Evolutionary conservation across 768 basidiomycete species (phyloP), one percentile per base, ranked within the genome.

Genomic region (Boletus tylopilopsis): DNA sequence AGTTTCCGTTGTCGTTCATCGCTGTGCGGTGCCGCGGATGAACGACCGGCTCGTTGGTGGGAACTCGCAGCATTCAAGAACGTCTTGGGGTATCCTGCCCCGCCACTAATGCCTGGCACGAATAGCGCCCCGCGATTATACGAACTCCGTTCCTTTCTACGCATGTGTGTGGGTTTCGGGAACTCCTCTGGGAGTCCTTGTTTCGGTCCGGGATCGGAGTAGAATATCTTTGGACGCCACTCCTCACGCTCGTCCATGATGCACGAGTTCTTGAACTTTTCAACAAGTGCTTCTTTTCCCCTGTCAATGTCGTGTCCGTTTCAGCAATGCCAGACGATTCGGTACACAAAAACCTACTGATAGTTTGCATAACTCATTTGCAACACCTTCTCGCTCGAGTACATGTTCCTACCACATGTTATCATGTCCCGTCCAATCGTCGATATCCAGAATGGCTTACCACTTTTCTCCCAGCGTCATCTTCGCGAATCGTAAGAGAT

Each of bases 311-410:
- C 38, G 19, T 36, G 7, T 42, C 38, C 33, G 22, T 47, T 45
- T 51, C 24, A 56, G 45, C 18, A 47, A 44, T 23, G 47, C 59
- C 51, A 19, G 37, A 19, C 13, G 49, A 40, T 19, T 39, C 13
- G 16, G 24, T n/a, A 12, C 27, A 23, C 39, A 39, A 44, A 27
- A n/a, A 76, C 88, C 45, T 54, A 91, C 90, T 94, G 91, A 61
- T 90, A 92, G 57, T 90, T 93, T 4, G 92, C 93, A 63, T 93
- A 94, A 57, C 86, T 87, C 85, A 93, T 90, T 60, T 93, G 87
- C 45, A 93, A 69, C 9, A 92, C 84, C 62, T 94, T 94, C 68
- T 94, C 89, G 53, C 89, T 91, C 9, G 87, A 87, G 64, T 90
- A 93, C 83, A 90, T 84, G 63, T 94, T 93, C 90, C 89, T 91